Base-by-base conservation (phyloP, 495 filamentous ascomycete species). In the Xylaria acuta region DNA sequence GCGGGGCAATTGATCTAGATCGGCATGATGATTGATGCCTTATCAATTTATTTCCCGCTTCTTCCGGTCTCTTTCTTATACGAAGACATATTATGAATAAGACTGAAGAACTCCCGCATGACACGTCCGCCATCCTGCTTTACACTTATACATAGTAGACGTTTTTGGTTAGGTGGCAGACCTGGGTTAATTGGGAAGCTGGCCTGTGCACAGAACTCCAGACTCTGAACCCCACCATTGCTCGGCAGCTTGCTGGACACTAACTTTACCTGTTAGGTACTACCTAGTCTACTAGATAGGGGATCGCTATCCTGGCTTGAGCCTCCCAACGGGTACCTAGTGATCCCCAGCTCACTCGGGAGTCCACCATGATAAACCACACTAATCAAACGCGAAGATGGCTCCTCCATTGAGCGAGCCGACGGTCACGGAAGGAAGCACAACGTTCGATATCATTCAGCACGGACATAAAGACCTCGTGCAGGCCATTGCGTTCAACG, bases 391-490 rank as follows among this genome's bases (percentile, higher is more conserved):
- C 58, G 7, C 41, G 32, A 66, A 59, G 9, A 79, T 79, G 75
- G 67, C 75, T 56, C 68, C 62, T 43, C 71, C 75, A 5, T 71
- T 54, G 59, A 67, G 58, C 27, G 77, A 79, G 40, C 72, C 66
- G 41, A 67, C 22, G 38, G 20, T 67, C 12, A 56, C 72, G 27
- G 77, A 75, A 41, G 70, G 73, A 45, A 76, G 72, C 53, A 45
- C 73, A 12, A 59, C 72, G 41, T 83, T 85, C 18, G 84, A 83
- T 41, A 82, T 84, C 41, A 71, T 88, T 53, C 83, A 86, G 69
- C 85, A 91, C 76, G 89, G 89, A 71, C 91, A 92, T 80, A 84
- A 87, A 70, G 91, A 94, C 74, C 84, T 93, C 43, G 89, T 93
- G 16, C 87, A 92, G 72, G 88, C 90, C 43, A 86, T 91, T 40